phyloP scores from a whole-genome alignment of 768 basidiomycete genomes.

The Russula lepida region DNA sequence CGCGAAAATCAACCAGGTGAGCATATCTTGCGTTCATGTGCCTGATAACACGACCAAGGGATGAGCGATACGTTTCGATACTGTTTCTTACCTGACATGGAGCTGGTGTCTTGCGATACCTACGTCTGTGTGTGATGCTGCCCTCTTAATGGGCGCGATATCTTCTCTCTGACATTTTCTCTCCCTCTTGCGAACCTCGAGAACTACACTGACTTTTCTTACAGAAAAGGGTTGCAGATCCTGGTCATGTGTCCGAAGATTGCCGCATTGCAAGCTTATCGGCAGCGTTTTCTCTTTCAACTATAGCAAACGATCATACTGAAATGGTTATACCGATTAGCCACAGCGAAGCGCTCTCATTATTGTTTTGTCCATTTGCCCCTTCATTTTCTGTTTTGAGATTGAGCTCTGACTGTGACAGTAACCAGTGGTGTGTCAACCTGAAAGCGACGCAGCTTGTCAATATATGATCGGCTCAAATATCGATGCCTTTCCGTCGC shows the following conservation, averaged over 20 bases:
- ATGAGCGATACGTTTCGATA: conserved; percentile 10
- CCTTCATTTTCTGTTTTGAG: background rate
- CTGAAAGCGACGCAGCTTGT: background rate
- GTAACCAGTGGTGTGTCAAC: background rate
- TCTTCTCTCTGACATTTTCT: conserved; percentile 16
- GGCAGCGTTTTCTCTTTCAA: background rate
- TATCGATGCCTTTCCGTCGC: background rate
- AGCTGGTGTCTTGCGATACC: conserved; percentile 7
- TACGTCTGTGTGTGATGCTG: conserved; percentile 10
- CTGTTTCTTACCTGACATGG: conserved; percentile 7
- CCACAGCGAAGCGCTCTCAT: background rate
- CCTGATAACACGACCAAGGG: background rate
- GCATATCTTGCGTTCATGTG: background rate
- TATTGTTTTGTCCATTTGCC: background rate
- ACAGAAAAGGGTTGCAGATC: conserved; percentile 1
- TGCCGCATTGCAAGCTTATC: background rate
- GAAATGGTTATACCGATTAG: background rate
- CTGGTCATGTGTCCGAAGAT: background rate
- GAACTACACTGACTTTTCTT: background rate
- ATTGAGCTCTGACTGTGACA: background rate
- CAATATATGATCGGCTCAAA: background rate
- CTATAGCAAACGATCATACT: background rate
- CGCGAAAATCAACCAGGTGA: background rate
- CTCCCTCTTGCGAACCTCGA: background rate
- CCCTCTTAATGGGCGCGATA: conserved; percentile 3